A percentile compares a stretch with the other conserved stretches of the same genome.
Conservation (phyloP, 78 protist genomes). For the Cavenderia fasciculata region DNA sequence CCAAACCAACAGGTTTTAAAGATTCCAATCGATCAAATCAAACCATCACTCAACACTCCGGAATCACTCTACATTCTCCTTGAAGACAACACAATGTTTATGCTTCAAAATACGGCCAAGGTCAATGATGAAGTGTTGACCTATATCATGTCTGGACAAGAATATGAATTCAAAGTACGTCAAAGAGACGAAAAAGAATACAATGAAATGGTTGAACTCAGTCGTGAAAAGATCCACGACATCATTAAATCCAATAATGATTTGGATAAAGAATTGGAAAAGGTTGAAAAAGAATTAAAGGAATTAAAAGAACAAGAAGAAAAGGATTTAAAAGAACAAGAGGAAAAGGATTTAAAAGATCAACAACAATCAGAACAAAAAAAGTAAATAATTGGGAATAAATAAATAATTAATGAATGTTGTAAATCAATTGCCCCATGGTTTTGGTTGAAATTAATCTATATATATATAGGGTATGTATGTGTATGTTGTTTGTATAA, state of each 20-base stretch:
- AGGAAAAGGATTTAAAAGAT: background rate
- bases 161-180: background rate
- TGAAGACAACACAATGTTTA: constrained; percentile 21
- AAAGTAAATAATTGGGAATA: background rate
- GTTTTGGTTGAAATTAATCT: background rate
- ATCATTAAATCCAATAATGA: background rate
- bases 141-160: constrained; percentile 50
- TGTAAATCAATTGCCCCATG: background rate
- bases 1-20: background rate
- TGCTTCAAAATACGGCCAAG: constrained; percentile 16
- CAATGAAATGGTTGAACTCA: constrained; percentile 2
- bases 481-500: no score
- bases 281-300: constrained; percentile 5
- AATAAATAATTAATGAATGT: background rate
- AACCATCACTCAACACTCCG: background rate
- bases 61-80: constrained; percentile 17
- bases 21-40: constrained; percentile 32
- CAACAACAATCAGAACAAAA: background rate
- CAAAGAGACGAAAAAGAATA: constrained; percentile 29
- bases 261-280: background rate
- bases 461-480: no score
- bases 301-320: background rate
- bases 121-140: background rate
- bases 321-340: background rate
- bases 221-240: background rate